Evolutionary conservation across 768 basidiomycete species (phyloP), one percentile per base, ranked within the genome.

Genomic region (Suillus bovinus): DNA sequence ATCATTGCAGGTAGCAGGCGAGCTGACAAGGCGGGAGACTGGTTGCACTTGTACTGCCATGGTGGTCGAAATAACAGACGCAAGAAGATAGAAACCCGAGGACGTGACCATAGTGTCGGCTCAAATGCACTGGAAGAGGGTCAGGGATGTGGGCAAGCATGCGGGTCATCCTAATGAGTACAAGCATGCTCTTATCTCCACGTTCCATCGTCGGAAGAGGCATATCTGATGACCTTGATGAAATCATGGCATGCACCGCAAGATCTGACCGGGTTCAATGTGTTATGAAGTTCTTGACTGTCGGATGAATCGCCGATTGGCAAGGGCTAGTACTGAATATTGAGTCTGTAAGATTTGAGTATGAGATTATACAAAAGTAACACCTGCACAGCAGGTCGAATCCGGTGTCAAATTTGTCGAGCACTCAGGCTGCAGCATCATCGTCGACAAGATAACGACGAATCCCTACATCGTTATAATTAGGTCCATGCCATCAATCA

Each of bases 1-100:
- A 13, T 58, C 0, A 27, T 42, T 56, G 56, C 72, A 74, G 0
- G 56, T 58, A 20, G 66, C 72, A 59, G 53, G 52, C 0, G 73
- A 63, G 14, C 33, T 13, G 11, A 65, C 41, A 20, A 5, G 3
- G 3, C 70, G 67, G 10, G 62, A 16, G 20, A 64, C 50, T 29
- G 69, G 64, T 24, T 53, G 68, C 10, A 29, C 17, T 10, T 53
- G 41, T 62, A 61, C 58, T 9, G 58, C 68, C 36, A 55, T 10
- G 24, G 10, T 33, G n/a, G 31, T 52, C 11, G 50, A 31, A 31
- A 52, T 10, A 36, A 55, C 16, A 38, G 54, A 38, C 24, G 38
- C 9, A 3, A 20, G 1, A 16, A 38, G 0, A 38, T 38, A 17
- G 24, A 55, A 27, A 55, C 16, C 9, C 24, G 6, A 27, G 36